Evolutionary conservation across 2,329 filamentous ascomycete species (phyloP).

Genomic region (Lachnellula cervina): DNA sequence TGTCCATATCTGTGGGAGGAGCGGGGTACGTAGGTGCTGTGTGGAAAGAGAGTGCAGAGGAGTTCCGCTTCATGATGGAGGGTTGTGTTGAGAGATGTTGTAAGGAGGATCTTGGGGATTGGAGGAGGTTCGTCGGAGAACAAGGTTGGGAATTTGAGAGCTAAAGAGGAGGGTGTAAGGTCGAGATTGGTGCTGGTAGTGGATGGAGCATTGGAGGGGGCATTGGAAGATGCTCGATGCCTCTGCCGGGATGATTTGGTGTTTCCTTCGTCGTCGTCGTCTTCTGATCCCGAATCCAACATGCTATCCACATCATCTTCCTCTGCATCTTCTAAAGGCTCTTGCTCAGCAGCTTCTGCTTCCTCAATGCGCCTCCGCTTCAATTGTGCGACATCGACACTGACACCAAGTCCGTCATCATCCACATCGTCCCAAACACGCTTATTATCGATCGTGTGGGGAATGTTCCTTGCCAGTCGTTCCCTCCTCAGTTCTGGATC

Average conservation of each 20-base stretch:
- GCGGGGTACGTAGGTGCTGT: slow-evolving; percentile 74
- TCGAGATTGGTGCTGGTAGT: slow-evolving; percentile 61
- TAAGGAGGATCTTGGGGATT: slow-evolving; percentile 82
- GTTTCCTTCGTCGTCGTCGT: slow-evolving; percentile 38
- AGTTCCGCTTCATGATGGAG: slow-evolving; percentile 78
- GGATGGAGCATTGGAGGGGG: slow-evolving; percentile 48
- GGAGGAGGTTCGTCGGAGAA: slow-evolving; percentile 56
- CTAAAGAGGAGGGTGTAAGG: slow-evolving; percentile 54
- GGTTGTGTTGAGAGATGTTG: slow-evolving; percentile 82
- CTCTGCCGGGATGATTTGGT: slow-evolving; percentile 34
- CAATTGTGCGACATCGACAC: slow-evolving; percentile 54
- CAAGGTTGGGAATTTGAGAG: slow-evolving; percentile 57
- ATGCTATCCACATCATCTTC: slow-evolving; percentile 69
- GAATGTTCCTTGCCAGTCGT: slow-evolving; percentile 72
- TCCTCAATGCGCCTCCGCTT: slow-evolving; percentile 52
- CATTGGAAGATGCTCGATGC: slow-evolving; percentile 36
- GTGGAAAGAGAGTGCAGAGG: slow-evolving; percentile 78
- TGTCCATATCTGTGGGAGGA: slow-evolving; percentile 78
- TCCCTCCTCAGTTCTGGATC: slow-evolving; percentile 71
- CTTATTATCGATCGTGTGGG: slow-evolving; percentile 79
- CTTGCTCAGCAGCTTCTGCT: slow-evolving; percentile 43
- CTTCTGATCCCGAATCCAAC: slow-evolving; percentile 54
- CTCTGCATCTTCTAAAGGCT: slow-evolving; percentile 37
- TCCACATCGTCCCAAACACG: slow-evolving; percentile 82
- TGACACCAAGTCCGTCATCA: slow-evolving; percentile 49